Base-by-base conservation (phyloP, 1,139 yeast species). In the Geotrichum candidum region DNA sequence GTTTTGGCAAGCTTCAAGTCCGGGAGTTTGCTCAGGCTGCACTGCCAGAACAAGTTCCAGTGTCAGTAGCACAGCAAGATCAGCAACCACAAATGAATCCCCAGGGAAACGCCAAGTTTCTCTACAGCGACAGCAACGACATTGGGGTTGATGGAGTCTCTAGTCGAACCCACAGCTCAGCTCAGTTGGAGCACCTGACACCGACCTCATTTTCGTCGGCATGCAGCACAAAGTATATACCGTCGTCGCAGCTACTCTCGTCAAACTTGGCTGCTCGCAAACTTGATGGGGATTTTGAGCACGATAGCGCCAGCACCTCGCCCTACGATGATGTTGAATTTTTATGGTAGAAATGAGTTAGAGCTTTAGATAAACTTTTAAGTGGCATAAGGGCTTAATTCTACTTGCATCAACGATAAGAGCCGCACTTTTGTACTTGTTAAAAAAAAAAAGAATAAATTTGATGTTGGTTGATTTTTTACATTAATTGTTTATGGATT, bases 281-380 rank as follows among this genome's bases (percentile, higher is more conserved):
- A 33, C n/a, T 50, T 11, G 18, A 55, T 15, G 23, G 15, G 22
- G 18, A n/a, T n/a, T 3, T 15, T 3, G 11, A 18, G 48, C 22
- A 7, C n/a, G 15, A 11, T 13, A 35, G 56, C n/a, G 62, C 59
- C 1, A 59, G 62, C 35, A 41, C 62, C 3, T 59, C 62, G 22
- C 11, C 59, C 3, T 59, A 59, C 31, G 62, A 59, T 13, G 62
- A 59, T 7, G 62, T 59, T 22, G 57, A 55, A 33, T 59, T 59
- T 45, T 52, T 59, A 15, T 45, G 50, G 41, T 59, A 31, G 31
- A 4, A 15, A 35, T 35, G 15, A 13, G 11, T 6, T 5, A 41
- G 18, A 2, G 22, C 48, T 41, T 41, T n/a, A 9, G 6, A 23
- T 41, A 41, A 41, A 41, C 48, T n/a, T n/a, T 4, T 41, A 41